Evolutionary conservation across 2,329 filamentous ascomycete genomes (phyloP), one percentile per base, ranked within the genome.

Genomic region (Fusarium sp.): DNA sequence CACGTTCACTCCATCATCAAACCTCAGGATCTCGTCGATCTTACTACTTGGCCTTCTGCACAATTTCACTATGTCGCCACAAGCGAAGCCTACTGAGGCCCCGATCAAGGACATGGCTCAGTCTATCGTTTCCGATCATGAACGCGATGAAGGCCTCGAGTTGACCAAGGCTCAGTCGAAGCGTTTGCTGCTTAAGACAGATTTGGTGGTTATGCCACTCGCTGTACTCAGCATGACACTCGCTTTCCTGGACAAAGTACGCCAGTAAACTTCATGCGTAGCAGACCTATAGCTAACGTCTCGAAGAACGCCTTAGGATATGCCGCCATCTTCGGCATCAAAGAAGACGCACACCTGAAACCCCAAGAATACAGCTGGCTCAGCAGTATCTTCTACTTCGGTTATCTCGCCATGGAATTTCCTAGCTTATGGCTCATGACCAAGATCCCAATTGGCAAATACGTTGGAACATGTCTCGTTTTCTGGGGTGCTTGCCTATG

Each of bases 331-430:
- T 71, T 63, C 8, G 72, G 72, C 0, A 62, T 74, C 49, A 67
- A 71, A 8, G 60, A 71, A 12, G 72, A 74, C 12, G 57, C 68
- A 0, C 40, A 75, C 42, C 74, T 78, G 34, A 59, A 73, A 3
- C 79, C 77, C 41, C 73, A 78, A 42, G 76, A 92, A 79, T 93
- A 90, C 74, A 86, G 84, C 23, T 93, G 91, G 91, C 82, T 93
- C 1, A 74, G 77, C 42, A 78, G 77, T 12, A 76, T 80, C 42
- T 78, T 82, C 46, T 82, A 82, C 71, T 75, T 82, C 30, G 80
- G 80, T 28, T 86, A 86, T 70, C 80, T 87, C 2, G 76, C 79
- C 13, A 83, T 82, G 72, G 81, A 84, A 16, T 85, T 84, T 59
- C 83, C 85, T 0, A 83, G 41, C 0, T 40, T 73, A 0, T 70